These are phyloP conservation scores for Ogataea sp. DNA, from an alignment of 805 yeast species.

Conservation along the genomic window DNA sequence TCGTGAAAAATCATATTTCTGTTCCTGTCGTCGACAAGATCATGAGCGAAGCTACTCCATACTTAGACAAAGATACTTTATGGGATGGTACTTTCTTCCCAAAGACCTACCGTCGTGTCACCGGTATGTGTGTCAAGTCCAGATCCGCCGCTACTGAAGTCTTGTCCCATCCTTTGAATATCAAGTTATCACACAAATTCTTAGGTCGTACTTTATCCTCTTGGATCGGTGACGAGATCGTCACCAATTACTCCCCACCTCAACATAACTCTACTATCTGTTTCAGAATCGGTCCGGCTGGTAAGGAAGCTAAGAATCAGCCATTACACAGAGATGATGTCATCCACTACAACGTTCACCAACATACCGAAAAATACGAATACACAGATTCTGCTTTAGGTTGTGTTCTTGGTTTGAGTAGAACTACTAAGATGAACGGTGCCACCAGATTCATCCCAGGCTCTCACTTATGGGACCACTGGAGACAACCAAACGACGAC, in stretches of 20 bases:
- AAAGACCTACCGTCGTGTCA: conserved; percentile 11
- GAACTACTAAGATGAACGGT: conserved; percentile 15
- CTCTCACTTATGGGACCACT: conserved; percentile 24
- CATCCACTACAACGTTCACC: conserved; percentile 12
- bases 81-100: conserved; percentile 18
- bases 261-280: conserved; percentile 11
- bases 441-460: conserved; percentile 24
- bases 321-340: conserved; percentile 16
- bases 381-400: conserved; percentile 14
- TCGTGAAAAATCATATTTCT: conserved; percentile 11
- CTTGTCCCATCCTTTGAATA: conserved; percentile 9
- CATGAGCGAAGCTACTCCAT: conserved; percentile 12
- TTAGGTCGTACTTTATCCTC: conserved; percentile 9
- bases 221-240: conserved; percentile 11
- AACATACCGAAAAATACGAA: conserved; percentile 5
- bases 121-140: conserved; percentile 12
- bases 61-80: conserved; percentile 10
- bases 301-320: conserved; percentile 10
- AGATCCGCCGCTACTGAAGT: conserved; percentile 8
- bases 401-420: conserved; percentile 9
- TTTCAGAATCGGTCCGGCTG: conserved; percentile 16
- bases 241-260: conserved; percentile 12
- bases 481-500: conserved; percentile 14
- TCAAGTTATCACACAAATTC: conserved; percentile 8
- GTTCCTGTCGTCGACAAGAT: conserved; percentile 6